Base-by-base conservation (phyloP, 2,329 filamentous ascomycete genomes). In the Botrytis aclada region DNA sequence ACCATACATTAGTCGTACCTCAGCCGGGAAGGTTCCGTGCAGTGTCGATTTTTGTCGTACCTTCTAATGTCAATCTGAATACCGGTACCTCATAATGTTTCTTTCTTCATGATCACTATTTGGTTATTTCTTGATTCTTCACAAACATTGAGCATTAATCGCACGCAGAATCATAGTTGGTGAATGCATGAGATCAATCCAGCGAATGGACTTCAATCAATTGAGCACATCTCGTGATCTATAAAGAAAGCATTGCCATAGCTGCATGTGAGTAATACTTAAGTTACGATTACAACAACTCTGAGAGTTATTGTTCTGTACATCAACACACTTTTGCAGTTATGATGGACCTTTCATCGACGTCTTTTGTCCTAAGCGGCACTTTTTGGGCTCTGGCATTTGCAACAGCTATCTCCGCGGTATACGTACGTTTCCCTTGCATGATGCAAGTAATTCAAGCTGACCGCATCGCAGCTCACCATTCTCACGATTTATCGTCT, bases 401-500 rank as follows among this genome's bases (percentile, higher is more conserved):
- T 16, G 39, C 61, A n/a, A 51, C 45, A 43, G 20, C 43, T 20
- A 37, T 63, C n/a, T 70, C 37, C 14, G 37, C 32, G 22, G 56
- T 51, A 54, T 73, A 73, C 63, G 71, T 73, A 12, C 70, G 71
- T 70, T 34, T 56, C n/a, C 47, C 70, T 60, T 60, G 37, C 37
- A 70, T 70, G 20, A 58, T 51, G 43, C 34, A 43, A 43, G 37
- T 39, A 29, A 41, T 16, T 22, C n/a, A 32, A 34, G 58, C 56
- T 62, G 56, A 70, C 32, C 32, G 6, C n/a, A 39, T 60, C 22
- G 5, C 56, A 75, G 74, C 39, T 75, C 5, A 58, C 51, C 12
- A 18, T 67, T 54, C 71, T 78, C 6, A 92, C 81, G 88, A 70
- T 76, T n/a, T 79, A 79, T 56, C 75, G 77, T 41, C 39, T 78